A percentile compares a stretch with the other conserved stretches of the same genome.
Evolutionary conservation across 192 early-diverging fungal genomes (phyloP).

Genomic region (Funneliformis mosseae): DNA sequence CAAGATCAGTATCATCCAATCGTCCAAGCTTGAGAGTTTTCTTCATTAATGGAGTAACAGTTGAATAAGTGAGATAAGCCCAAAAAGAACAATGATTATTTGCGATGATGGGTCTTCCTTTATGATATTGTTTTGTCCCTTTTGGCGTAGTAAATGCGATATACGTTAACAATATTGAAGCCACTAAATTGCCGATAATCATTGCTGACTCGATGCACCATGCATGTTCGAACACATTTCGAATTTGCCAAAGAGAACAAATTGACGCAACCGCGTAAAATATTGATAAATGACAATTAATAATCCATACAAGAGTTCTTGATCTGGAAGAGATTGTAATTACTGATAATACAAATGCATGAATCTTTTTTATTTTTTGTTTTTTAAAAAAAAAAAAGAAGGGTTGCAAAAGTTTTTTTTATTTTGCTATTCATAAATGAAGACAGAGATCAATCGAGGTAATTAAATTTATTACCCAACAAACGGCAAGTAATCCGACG

Average conservation of each 20-base stretch:
- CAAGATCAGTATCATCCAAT: constrained; percentile 35
- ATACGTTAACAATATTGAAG: constrained; percentile 7
- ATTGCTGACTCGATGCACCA: not conserved
- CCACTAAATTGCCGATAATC: not conserved
- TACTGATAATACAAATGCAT: not conserved
- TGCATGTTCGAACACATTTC: not conserved
- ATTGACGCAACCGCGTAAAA: constrained; percentile 35
- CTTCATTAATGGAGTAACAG: constrained; percentile 36
- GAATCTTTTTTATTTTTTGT: not conserved
- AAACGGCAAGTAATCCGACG: constrained; percentile 1
- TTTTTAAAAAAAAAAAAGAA: not conserved
- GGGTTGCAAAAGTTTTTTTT: not conserved
- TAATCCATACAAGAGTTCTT: constrained; percentile 36
- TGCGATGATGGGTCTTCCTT: constrained; percentile 30
- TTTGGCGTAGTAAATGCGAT: constrained; percentile 36
- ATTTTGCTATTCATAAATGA: not conserved
- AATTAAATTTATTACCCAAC: constrained; percentile 7
- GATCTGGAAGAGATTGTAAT: not conserved
- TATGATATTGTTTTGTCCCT: constrained; percentile 36
- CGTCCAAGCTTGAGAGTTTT: constrained; percentile 15
- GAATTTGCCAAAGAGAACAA: constrained; percentile 19
- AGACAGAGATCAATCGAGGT: not conserved
- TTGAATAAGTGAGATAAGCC: constrained; percentile 35
- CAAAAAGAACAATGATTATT: constrained; percentile 39
- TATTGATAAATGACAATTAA: constrained; percentile 40